phyloP scores from a whole-genome alignment of 257 asterid genomes.

The Fraxinus quadrangulata region DNA sequence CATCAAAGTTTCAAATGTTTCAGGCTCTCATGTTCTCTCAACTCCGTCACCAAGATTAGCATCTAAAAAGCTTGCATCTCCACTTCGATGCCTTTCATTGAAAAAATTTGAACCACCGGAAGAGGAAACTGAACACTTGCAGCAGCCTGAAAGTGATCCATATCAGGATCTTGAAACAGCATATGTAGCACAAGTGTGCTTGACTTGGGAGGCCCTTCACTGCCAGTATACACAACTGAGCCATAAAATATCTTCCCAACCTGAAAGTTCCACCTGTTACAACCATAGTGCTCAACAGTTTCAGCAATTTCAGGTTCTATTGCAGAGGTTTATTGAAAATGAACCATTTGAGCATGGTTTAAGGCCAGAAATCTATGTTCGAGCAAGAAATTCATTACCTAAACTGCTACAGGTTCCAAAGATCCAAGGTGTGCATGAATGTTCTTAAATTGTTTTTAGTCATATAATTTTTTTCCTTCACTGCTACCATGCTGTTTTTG shows the following conservation, averaged over 20 bases:
- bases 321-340: conserved; percentile 87
- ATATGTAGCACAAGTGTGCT: conserved; percentile 84
- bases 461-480: not conserved
- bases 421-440: conserved; percentile 60
- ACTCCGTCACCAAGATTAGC: conserved; percentile 73
- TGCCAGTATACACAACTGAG: conserved; percentile 82
- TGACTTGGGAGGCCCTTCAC: conserved; percentile 97
- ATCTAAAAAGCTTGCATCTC: conserved; percentile 75
- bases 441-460: not conserved
- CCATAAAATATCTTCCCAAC: conserved; percentile 66
- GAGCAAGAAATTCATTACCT: conserved; percentile 68
- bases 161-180: conserved; percentile 79
- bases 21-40: conserved; percentile 59
- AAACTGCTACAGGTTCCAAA: conserved; percentile 90
- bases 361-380: conserved; percentile 81
- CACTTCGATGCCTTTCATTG: conserved; percentile 82
- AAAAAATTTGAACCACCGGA: conserved; percentile 60
- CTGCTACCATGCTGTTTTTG: not conserved
- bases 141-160: conserved; percentile 59
- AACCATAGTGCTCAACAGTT: conserved; percentile 89
- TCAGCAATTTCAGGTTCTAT: conserved; percentile 84
- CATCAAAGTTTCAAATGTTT: conserved; percentile 16
- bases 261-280: conserved; percentile 60
- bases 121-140: conserved; percentile 79
- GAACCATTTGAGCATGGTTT: conserved; percentile 90